Evolutionary conservation across 768 basidiomycete genomes (phyloP).

Genomic region (Brasilioporus rufonigricans): DNA sequence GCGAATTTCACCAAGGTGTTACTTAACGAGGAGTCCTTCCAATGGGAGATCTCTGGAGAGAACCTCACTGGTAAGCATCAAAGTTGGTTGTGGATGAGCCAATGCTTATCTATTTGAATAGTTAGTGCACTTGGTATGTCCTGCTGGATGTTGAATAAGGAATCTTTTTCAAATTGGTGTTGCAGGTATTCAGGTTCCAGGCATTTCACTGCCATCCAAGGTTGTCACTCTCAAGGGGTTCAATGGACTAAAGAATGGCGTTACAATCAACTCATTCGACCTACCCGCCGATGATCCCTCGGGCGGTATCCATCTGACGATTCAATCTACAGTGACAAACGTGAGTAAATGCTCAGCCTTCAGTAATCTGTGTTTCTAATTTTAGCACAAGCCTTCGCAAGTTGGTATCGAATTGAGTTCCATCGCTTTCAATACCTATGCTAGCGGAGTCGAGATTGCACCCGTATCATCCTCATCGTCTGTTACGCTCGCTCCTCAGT

Average conservation of each 20-base stretch:
- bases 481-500: constrained; percentile 53
- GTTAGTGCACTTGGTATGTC: constrained; percentile 55
- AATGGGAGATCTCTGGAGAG: constrained; percentile 65
- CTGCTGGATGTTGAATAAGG: background rate
- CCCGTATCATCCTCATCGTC: constrained; percentile 48
- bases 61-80: constrained; percentile 54
- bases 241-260: constrained; percentile 62
- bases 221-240: constrained; percentile 65
- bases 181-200: constrained; percentile 55
- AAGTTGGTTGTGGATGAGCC: background rate
- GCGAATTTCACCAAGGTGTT: constrained; percentile 65
- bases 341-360: constrained; percentile 35
- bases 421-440: constrained; percentile 60
- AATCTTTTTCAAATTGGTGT: background rate
- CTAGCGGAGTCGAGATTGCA: constrained; percentile 53
- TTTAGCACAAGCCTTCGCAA: constrained; percentile 57
- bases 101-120: constrained; percentile 25
- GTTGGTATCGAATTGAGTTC: constrained; percentile 65
- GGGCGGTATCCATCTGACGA: constrained; percentile 67
- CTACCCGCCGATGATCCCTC: constrained; percentile 67
- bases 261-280: constrained; percentile 65
- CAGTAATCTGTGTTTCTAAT: constrained; percentile 3
- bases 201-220: constrained; percentile 54
- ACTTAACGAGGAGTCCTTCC: constrained; percentile 62
- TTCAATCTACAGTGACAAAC: constrained; percentile 58